phyloP scores from a whole-genome alignment of 1,139 yeast species.

The Suhomyces bribrorum region DNA sequence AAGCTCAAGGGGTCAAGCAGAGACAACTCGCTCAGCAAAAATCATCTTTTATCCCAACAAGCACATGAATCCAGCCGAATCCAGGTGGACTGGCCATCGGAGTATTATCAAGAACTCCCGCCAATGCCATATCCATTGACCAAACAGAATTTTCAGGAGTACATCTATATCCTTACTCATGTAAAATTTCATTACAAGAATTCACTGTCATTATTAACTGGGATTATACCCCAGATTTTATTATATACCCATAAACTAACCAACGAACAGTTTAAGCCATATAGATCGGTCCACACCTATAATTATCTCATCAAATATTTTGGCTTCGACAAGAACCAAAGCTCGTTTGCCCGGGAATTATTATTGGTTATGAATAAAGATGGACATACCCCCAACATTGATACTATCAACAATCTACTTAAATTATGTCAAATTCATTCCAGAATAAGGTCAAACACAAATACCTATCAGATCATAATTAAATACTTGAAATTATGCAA shows the following conservation, averaged over 20 bases:
- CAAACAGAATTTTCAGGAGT: conserved; percentile 34
- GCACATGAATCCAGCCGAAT: conserved; percentile 7
- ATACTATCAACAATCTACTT: conserved; percentile 42
- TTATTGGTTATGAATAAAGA: conserved; percentile 46
- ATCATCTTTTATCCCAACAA: conserved; percentile 10
- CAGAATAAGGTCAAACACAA: conserved; percentile 34
- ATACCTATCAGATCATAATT: conserved; percentile 32
- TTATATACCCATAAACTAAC: conserved; percentile 42
- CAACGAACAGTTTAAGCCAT: conserved; percentile 30
- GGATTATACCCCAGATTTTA: conserved; percentile 42
- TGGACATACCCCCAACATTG: conserved; percentile 42
- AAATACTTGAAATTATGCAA: conserved; percentile 35
- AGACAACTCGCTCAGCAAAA: conserved; percentile 7
- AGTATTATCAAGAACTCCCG: conserved; percentile 35
- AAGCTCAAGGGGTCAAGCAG: conserved; percentile 21
- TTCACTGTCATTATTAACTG: conserved; percentile 38
- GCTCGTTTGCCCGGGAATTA: conserved; percentile 43
- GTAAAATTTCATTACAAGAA: conserved; percentile 34
- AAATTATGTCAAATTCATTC: conserved; percentile 37
- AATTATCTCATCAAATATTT: conserved; percentile 45
- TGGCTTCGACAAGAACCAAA: conserved; percentile 45
- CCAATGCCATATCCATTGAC: conserved; percentile 33
- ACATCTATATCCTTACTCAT: conserved; percentile 42
- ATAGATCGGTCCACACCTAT: conserved; percentile 39
- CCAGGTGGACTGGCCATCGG: conserved; percentile 8